Conservation (phyloP, 345 rosid species). For the Arabidopsis thaliana region TAIR10.1 NC_003075.7:10482001-10482500, state of each 20-base stretch:
- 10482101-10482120: constrained; percentile 47
- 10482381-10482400: constrained; percentile 47
- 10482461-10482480: constrained; percentile 45
- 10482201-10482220: constrained; percentile 45
- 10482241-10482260: constrained; percentile 43
- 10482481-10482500: constrained; percentile 43
- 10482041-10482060: constrained; percentile 26
- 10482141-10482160: constrained; percentile 49
- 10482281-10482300: constrained; percentile 51
- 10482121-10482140: constrained; percentile 50
- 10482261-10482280: constrained; percentile 51
- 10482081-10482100: constrained; percentile 38
- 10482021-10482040: constrained; percentile 2
- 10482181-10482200: constrained; percentile 49
- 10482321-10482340: constrained; percentile 53
- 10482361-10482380: constrained; percentile 47
- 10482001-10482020: constrained; percentile 24
- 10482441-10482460: constrained; percentile 49
- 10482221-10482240: constrained; percentile 40
- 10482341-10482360: constrained; percentile 40
- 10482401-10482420: constrained; percentile 40
- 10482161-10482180: constrained; percentile 49
- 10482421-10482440: constrained; percentile 44
- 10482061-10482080: constrained; percentile 24
- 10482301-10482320: constrained; percentile 49